These are phyloP conservation scores for Acorus gramineus DNA, from an alignment of 106 monocot species.

Conservation along the genomic window DNA sequence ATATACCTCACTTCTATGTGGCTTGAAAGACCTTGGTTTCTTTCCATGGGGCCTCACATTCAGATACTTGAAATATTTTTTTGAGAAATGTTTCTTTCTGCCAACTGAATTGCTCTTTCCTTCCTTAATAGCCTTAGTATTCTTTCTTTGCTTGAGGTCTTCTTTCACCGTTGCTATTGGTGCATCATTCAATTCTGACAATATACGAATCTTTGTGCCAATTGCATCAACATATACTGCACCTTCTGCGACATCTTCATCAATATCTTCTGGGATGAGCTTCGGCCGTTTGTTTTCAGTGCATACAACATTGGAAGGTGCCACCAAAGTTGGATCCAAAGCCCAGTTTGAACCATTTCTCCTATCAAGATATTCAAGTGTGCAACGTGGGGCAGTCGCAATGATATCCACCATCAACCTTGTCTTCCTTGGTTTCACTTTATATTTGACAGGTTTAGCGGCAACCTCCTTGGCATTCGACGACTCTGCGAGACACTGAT, in stretches of 20 bases:
- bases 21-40: conserved; percentile 21
- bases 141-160: conserved; percentile 6
- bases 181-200: conserved; percentile 44
- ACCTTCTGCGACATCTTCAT: conserved; percentile 25
- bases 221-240: conserved; percentile 81
- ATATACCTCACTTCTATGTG: conserved; percentile 35
- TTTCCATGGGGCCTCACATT: conserved; percentile 26
- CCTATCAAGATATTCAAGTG: conserved; percentile 77
- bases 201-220: conserved; percentile 72
- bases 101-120: conserved; percentile 11
- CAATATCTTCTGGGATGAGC: background rate
- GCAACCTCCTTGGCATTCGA: conserved; percentile 13
- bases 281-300: conserved; percentile 23
- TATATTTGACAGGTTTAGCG: conserved; percentile 15
- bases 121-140: conserved; percentile 11
- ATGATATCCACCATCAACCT: conserved; percentile 73
- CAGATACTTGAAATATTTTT: conserved; percentile 22
- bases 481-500: conserved; percentile 63
- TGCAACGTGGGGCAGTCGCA: conserved; percentile 41
- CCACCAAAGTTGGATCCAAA: conserved; percentile 16
- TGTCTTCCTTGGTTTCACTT: conserved; percentile 64
- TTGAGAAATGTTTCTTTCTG: conserved; percentile 10
- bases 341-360: conserved; percentile 87
- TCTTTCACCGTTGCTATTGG: conserved; percentile 9
- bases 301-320: conserved; percentile 2